Evolutionary conservation across 164 flowering plant genomes (phyloP).

Genomic region (Liriodendron chinense): DNA sequence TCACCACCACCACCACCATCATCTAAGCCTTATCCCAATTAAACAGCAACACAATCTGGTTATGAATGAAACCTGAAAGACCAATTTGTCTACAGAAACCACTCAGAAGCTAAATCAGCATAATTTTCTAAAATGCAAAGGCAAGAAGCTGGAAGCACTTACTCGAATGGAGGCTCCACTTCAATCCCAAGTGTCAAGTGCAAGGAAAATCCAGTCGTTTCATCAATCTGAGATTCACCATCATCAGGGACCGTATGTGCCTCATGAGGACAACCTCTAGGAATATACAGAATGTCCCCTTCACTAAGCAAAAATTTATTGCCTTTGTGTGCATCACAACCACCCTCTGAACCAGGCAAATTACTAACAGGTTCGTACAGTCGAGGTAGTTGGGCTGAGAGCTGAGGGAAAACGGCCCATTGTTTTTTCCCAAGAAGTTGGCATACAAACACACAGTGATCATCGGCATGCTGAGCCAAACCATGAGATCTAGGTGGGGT

Average conservation of each 20-base stretch:
- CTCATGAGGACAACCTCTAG: conserved; percentile 77
- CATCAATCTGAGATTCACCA: conserved; percentile 15
- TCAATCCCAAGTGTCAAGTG: conserved; percentile 77
- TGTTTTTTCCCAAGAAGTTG: conserved; percentile 61
- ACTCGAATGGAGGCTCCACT: conserved; percentile 85
- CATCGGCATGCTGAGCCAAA: conserved; percentile 70
- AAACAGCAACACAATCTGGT: neutral
- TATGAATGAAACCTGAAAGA: neutral
- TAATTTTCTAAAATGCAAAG: neutral
- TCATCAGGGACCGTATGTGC: conserved; percentile 42
- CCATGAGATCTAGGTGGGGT: conserved; percentile 83
- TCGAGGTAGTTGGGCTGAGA: conserved; percentile 51
- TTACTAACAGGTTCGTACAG: conserved; percentile 47
- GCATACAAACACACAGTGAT: conserved; percentile 80
- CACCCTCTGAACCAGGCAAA: conserved; percentile 20
- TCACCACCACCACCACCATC: too few relatives aligned
- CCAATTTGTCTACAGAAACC: neutral
- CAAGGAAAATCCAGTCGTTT: conserved; percentile 42
- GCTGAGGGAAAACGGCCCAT: conserved; percentile 45
- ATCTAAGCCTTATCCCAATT: neutral
- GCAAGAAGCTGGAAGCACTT: conserved; percentile 29
- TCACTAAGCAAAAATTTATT: conserved; percentile 45
- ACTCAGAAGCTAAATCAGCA: neutral
- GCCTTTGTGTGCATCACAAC: conserved; percentile 14
- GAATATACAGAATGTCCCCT: conserved; percentile 79